Evolutionary conservation across 305 asterid genomes (phyloP), one percentile per base, ranked within the genome.

Genomic region (Fraxinus baroniana): DNA sequence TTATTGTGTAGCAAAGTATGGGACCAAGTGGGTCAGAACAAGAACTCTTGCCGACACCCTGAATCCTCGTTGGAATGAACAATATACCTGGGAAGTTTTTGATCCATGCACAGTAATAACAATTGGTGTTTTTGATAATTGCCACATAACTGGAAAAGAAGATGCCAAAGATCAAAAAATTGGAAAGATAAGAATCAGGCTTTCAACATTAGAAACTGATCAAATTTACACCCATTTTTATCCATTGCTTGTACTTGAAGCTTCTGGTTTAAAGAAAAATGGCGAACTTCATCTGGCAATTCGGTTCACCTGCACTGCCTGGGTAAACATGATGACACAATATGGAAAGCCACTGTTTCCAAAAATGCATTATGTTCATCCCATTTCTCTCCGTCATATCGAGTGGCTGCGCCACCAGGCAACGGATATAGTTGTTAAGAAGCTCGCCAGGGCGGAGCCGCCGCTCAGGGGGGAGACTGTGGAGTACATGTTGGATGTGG

Each of bases 401-500:
- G 99, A 96, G 71, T 89, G 94, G 97, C 91, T 94, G 3, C 91
- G 99, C 78, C 98, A 94, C 89, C 98, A 94, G 80, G 99, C 99
- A 13, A 94, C 90, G 93, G 92, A 86, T 85, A 91, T 93, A 52
- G 98, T 94, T 33, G 89, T 97, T 2, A 89, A 84, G 2, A 89
- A 89, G 77, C 88, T 96, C 6, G 81, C 89, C 70, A 82, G 98
- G 80, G 87, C 99, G 8, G 98, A 94, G 90, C 99, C 99, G 0
- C 99, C 99, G 3, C 92, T 96, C 3, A 88, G 95, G 77, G 85
- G 89, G 85, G 99, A 96, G 85, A 86, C 83, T 6, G 98, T 96
- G 1, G 99, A 96, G 83, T 96, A 92, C 87, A 92, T 96, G 98
- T 82, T 94, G 77, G 99, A 96, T 81, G 98, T 93, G 37, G 98